Percentiles rank a stretch among this genome's conserved stretches.
phyloP scores from a whole-genome alignment of 345 rosid species.

The Gossypium rotundifolium region DNA sequence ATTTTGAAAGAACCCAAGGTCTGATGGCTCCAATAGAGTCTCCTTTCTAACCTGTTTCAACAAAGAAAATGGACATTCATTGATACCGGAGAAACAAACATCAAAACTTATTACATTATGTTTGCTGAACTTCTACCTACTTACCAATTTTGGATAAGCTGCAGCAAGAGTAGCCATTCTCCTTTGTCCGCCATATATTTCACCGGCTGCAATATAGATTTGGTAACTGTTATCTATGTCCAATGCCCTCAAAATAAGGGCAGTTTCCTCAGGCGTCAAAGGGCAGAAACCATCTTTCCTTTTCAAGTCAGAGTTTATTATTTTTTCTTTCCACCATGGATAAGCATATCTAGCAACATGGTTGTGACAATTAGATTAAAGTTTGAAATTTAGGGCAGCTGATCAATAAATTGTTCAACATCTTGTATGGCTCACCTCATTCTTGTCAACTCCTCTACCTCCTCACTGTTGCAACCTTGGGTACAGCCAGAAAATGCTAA shows the following conservation, averaged over 20 bases:
- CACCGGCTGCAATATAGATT: constrained; percentile 80
- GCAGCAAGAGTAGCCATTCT: constrained; percentile 61
- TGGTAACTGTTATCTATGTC: constrained; percentile 69
- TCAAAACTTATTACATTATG: background rate
- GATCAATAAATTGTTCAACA: background rate
- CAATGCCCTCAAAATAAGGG: constrained; percentile 63
- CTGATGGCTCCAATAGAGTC: constrained; percentile 61
- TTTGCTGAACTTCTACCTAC: constrained; percentile 22
- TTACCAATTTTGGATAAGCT: constrained; percentile 70
- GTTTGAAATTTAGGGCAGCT: background rate
- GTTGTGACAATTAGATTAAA: background rate
- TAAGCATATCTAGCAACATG: constrained; percentile 66
- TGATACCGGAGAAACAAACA: background rate
- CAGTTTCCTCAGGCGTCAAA: constrained; percentile 89
- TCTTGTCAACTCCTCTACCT: constrained; percentile 87
- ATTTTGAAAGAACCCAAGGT: constrained; percentile 67
- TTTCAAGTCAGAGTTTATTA: constrained; percentile 68
- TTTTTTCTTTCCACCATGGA: constrained; percentile 94
- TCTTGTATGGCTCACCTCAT: constrained; percentile 57
- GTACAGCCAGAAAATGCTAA: constrained; percentile 98
- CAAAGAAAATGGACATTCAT: background rate
- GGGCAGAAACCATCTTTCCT: constrained; percentile 88
- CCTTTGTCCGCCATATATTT: constrained; percentile 70
- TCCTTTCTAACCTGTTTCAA: constrained; percentile 77
- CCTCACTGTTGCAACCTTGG: constrained; percentile 80